These are phyloP conservation scores for Rutstroemia sp. DNA, from an alignment of 2,329 filamentous ascomycete species.

Conservation along the genomic window DNA sequence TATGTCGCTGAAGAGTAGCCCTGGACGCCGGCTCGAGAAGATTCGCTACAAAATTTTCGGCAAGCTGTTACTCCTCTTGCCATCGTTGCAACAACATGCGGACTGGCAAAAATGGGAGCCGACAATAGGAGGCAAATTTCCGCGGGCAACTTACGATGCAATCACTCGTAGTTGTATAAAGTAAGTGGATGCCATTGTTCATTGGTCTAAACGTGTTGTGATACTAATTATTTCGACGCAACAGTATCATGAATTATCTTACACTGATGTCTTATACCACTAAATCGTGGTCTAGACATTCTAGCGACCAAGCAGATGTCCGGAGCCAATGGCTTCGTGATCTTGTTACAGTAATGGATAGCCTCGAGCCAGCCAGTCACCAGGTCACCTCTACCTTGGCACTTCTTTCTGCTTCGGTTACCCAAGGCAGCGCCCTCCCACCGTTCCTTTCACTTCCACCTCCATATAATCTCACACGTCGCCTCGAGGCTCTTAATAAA, in stretches of 20 bases:
- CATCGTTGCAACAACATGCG: conserved; percentile 54
- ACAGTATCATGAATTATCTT: conserved; percentile 59
- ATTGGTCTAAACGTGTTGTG: neutral
- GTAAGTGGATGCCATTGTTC: conserved; percentile 7
- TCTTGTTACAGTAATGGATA: conserved; percentile 50
- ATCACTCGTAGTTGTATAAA: conserved; percentile 11
- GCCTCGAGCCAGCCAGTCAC: conserved; percentile 55
- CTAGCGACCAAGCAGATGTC: conserved; percentile 26
- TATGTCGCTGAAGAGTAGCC: conserved; percentile 41
- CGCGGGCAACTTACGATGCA: conserved; percentile 29
- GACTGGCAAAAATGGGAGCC: conserved; percentile 64
- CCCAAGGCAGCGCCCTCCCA: conserved; percentile 59
- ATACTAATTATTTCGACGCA: neutral
- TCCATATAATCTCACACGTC: conserved; percentile 51
- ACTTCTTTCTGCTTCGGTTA: conserved; percentile 60
- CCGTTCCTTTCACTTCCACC: conserved; percentile 61
- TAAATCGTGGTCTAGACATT: conserved; percentile 39
- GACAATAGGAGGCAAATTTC: conserved; percentile 65
- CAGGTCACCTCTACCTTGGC: conserved; percentile 62
- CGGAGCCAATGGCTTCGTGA: conserved; percentile 50
- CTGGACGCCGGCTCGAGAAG: conserved; percentile 48
- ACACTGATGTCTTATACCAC: conserved; percentile 59
- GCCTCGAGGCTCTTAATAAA: conserved; percentile 51
- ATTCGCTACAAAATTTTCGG: conserved; percentile 46
- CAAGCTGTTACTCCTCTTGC: conserved; percentile 60